These are phyloP conservation scores for Ogataea hybrid DNA, from an alignment of 1,139 yeast species.

Conservation along the genomic window DNA sequence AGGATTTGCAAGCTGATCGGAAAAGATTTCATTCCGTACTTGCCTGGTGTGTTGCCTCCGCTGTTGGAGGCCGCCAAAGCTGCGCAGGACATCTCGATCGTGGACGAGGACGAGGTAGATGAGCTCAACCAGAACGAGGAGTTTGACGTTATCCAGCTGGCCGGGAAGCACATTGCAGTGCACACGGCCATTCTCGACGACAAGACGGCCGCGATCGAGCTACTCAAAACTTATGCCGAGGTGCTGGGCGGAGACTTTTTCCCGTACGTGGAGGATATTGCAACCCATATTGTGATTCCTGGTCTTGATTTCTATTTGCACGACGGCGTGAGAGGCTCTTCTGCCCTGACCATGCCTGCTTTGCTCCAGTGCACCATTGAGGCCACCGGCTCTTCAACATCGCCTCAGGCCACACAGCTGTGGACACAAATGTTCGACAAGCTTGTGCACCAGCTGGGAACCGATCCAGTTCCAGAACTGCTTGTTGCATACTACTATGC, in stretches of 20 bases:
- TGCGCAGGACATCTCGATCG: conserved; percentile 80
- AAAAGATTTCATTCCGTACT: conserved; percentile 79
- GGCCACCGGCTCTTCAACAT: conserved; percentile 47
- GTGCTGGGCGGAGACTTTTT: conserved; percentile 80
- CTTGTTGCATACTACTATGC: conserved; percentile 76
- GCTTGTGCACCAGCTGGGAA: conserved; percentile 62
- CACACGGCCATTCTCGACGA: conserved; percentile 92
- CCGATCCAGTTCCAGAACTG: conserved; percentile 84
- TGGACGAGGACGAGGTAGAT: conserved; percentile 87
- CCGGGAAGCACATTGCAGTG: conserved; percentile 92
- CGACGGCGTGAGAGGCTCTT: conserved; percentile 91
- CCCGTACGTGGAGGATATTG: conserved; percentile 78
- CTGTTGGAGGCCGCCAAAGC: conserved; percentile 81
- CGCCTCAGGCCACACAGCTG: conserved; percentile 58
- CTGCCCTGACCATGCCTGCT: conserved; percentile 82
- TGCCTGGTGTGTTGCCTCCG: conserved; percentile 89
- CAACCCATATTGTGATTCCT: conserved; percentile 79
- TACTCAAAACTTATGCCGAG: conserved; percentile 82
- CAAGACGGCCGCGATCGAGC: conserved; percentile 87
- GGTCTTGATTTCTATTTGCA: conserved; percentile 88
- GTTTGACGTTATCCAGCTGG: conserved; percentile 90
- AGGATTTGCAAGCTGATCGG: conserved; percentile 87
- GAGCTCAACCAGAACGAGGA: conserved; percentile 82
- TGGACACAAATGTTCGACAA: conserved; percentile 76
- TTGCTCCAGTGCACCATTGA: conserved; percentile 68